Conservation (phyloP, 768 basidiomycete genomes). For the Lentinula detonsa region DNA sequence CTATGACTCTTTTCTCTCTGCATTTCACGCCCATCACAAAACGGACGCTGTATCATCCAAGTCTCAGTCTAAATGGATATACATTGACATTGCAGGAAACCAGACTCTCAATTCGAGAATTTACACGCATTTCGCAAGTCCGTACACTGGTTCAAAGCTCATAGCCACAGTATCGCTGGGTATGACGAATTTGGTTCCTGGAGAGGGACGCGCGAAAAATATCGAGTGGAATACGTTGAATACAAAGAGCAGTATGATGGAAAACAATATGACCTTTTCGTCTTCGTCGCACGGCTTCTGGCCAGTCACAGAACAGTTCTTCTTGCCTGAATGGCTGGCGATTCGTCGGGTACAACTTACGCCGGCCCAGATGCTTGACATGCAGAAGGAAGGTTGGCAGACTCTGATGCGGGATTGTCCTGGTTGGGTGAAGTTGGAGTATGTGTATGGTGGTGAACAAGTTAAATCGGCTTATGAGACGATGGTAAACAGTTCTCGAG, state of each 20-base stretch:
- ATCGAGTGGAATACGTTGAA: slow-evolving; percentile 33
- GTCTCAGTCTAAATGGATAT: slow-evolving; percentile 38
- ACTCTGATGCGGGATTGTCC: slow-evolving; percentile 50
- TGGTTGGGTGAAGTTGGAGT: slow-evolving; percentile 49
- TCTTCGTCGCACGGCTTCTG: slow-evolving; percentile 17
- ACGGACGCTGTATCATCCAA: not conserved
- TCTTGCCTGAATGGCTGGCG: slow-evolving; percentile 66
- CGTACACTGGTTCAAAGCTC: slow-evolving; percentile 24
- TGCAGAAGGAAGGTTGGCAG: slow-evolving; percentile 55
- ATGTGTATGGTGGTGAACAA: slow-evolving; percentile 36
- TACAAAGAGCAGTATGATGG: slow-evolving; percentile 18
- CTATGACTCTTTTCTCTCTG: slow-evolving; percentile 40
- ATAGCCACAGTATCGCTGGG: slow-evolving; percentile 44
- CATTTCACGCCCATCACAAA: slow-evolving; percentile 21
- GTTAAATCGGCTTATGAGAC: slow-evolving; percentile 46
- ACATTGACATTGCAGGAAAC: slow-evolving; percentile 62
- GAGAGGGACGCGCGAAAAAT: slow-evolving; percentile 21
- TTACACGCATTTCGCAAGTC: slow-evolving; percentile 33
- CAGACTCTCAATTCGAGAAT: slow-evolving; percentile 40
- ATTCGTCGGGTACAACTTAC: slow-evolving; percentile 44
- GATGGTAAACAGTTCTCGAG: slow-evolving; percentile 27
- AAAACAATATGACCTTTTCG: not conserved
- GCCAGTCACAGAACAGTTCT: slow-evolving; percentile 46
- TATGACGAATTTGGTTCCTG: slow-evolving; percentile 49
- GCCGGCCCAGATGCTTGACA: slow-evolving; percentile 35